Base-by-base conservation (phyloP, 305 asterid genomes). In the Fraxinus sp. region DNA sequence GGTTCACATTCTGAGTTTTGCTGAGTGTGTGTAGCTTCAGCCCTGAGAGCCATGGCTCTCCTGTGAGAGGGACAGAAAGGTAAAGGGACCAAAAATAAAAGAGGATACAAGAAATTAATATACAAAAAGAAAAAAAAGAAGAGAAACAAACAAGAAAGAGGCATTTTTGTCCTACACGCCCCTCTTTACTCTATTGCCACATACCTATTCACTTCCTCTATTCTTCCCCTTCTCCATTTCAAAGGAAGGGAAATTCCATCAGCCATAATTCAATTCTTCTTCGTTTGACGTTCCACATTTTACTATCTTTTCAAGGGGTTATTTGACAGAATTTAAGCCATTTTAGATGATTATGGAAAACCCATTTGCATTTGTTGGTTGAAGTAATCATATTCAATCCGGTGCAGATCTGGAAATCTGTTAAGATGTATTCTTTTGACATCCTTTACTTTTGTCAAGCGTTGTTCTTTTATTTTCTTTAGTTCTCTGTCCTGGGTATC, bases 1-100 rank as follows among this genome's bases (percentile, higher is more conserved):
- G 79, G 86, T 74, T 74, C 59, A 86, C 77, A 11, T 74, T 85
- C 90, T 87, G 90, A 90, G 89, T 86, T 57, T 68, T 81, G 72
- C 82, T 78, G 78, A 73, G 79, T 84, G 82, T 68, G 28, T 59
- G 73, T 74, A 80, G 78, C 79, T 92, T 91, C 91, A 88, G 91
- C 90, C 89, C 81, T 85, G 80, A 88, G 85, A 90, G 85, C 92
- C 88, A 90, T 90, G 94, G 92, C 88, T 88, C 87, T 85, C 94
- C 85, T 91, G 91, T 91, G 97, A 91, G 88, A 88, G 83, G 89
- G 89, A 90, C 90, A 83, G 81, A 89, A 90, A 87, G 78, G 82
- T 79, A 84, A 85, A 41, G 86, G 92, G 90, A 87, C 91, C 90
- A 89, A 68, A 86, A 78, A 79, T 73, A 82, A 85, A 79, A 70